These are phyloP conservation scores for Termitomyces sp. DNA, from an alignment of 768 basidiomycete species.

Conservation along the genomic window DNA sequence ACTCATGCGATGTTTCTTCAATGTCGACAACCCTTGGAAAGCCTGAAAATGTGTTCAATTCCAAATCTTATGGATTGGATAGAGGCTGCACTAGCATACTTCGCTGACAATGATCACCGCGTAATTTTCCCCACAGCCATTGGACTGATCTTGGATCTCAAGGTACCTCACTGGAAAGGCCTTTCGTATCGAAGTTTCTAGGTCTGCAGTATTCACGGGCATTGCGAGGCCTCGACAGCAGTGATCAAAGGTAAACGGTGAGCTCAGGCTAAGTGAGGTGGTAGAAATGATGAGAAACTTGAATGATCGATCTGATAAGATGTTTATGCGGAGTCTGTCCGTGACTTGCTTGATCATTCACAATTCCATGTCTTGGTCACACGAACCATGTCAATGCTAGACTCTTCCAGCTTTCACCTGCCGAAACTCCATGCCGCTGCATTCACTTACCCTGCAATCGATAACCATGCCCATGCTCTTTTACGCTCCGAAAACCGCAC, in stretches of 20 bases:
- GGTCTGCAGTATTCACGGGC: conserved; percentile 55
- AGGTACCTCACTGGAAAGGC: conserved; percentile 65
- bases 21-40: conserved; percentile 79
- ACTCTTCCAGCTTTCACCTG: conserved; percentile 1
- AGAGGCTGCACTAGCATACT: conserved; percentile 35
- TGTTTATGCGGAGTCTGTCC: not conserved
- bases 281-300: not conserved
- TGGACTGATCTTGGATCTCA: conserved; percentile 75
- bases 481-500: conserved; percentile 45
- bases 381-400: not conserved
- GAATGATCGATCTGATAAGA: conserved; percentile 26
- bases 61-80: not conserved
- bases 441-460: conserved; percentile 54
- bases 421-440: conserved; percentile 17
- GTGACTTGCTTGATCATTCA: too few species aligned
- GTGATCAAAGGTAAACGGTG: not conserved
- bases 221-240: conserved; percentile 32
- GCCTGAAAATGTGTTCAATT: conserved; percentile 35
- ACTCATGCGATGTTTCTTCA: conserved; percentile 76
- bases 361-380: not conserved
- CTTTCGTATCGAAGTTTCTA: conserved; percentile 64
- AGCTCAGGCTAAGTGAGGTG: too few species aligned
- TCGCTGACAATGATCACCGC: conserved; percentile 75
- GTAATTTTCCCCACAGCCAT: conserved; percentile 81
- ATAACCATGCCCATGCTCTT: conserved; percentile 80